These are phyloP conservation scores for Medicago arabica DNA, from an alignment of 306 rosid species.

Conservation along the genomic window DNA sequence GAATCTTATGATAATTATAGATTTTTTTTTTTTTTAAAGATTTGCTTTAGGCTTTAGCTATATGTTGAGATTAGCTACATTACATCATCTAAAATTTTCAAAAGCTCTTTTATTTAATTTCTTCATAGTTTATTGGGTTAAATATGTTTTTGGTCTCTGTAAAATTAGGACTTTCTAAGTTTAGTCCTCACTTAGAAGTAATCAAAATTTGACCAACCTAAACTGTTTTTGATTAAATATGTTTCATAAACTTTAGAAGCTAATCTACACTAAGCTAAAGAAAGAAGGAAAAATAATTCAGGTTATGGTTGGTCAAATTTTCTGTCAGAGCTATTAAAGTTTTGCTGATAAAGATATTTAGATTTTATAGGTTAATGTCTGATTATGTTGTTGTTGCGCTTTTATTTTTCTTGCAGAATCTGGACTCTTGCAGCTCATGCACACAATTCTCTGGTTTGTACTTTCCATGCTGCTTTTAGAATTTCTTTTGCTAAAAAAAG, in stretches of 20 bases:
- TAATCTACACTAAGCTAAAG: not conserved
- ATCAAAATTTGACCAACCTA: too few species aligned
- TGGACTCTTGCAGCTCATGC: slow-evolving; percentile 49
- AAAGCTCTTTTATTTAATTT: not conserved
- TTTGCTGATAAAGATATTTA: not conserved
- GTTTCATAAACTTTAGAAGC: not conserved
- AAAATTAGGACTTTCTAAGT: too few species aligned
- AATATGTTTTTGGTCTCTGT: too few species aligned
- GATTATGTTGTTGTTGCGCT: not conserved
- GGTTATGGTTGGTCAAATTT: not conserved
- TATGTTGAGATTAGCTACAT: too few species aligned
- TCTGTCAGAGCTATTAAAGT: not conserved
- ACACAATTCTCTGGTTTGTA: slow-evolving; percentile 26
- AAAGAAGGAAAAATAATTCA: not conserved
- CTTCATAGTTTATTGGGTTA: too few species aligned
- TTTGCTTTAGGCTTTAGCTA: not conserved
- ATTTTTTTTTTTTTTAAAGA: not conserved
- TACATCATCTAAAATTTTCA: too few species aligned
- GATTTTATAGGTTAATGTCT: not conserved
- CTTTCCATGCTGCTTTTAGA: too few species aligned
- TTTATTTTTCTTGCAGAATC: slow-evolving; percentile 44
- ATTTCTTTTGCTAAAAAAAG: not conserved
- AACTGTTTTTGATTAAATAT: not conserved
- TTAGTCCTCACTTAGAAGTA: too few species aligned
- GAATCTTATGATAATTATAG: not conserved